These are phyloP conservation scores for Vinca minor DNA, from an alignment of 257 asterid genomes.

Conservation along the genomic window DNA sequence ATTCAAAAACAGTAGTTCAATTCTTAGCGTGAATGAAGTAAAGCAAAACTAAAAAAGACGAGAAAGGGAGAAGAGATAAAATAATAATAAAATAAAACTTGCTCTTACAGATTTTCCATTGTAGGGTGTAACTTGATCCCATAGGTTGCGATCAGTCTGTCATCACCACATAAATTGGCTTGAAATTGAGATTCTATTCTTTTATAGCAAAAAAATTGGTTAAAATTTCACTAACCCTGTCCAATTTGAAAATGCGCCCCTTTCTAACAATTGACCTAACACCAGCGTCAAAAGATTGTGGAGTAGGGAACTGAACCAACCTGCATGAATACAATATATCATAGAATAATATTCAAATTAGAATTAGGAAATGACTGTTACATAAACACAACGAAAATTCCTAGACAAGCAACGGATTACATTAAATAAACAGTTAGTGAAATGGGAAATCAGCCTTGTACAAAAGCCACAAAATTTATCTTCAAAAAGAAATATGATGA, in stretches of 20 bases:
- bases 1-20: background rate
- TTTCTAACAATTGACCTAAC: slow-evolving; percentile 35
- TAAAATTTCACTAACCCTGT: slow-evolving; percentile 33
- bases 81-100: slow-evolving; percentile 3
- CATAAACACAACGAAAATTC: no score
- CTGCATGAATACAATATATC: slow-evolving; percentile 24
- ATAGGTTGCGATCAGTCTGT: slow-evolving; percentile 48
- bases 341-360: background rate
- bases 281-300: slow-evolving; percentile 35
- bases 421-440: background rate
- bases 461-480: background rate
- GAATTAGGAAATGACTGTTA: background rate
- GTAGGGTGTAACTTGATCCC: slow-evolving; percentile 44
- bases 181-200: background rate
- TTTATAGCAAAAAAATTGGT: background rate
- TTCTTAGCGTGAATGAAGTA: slow-evolving; percentile 2
- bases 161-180: slow-evolving; percentile 14
- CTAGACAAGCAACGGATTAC: background rate
- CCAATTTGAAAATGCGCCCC: slow-evolving; percentile 46
- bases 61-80: background rate
- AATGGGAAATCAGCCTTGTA: background rate
- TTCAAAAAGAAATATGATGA: background rate
- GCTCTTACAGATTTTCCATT: slow-evolving; percentile 82
- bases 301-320: slow-evolving; percentile 58
- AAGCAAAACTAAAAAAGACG: slow-evolving; percentile 1